Conservation (phyloP, 805 yeast genomes). For the Hanseniaspora taiwanica region DNA sequence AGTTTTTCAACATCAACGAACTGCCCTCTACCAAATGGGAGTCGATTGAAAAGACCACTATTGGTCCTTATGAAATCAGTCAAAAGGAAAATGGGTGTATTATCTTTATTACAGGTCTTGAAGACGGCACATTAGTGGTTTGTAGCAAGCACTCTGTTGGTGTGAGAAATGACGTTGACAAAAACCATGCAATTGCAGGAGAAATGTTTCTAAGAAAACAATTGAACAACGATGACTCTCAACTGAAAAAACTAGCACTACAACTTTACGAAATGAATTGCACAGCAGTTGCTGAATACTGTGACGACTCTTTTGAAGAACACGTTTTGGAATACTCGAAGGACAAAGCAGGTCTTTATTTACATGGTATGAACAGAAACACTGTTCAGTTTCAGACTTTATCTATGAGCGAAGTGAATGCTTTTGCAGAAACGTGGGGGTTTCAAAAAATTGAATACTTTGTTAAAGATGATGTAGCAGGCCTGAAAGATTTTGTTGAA, state of each 20-base stretch:
- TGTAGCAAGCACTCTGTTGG: conserved; percentile 92
- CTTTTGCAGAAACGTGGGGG: conserved; percentile 56
- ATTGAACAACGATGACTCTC: conserved; percentile 28
- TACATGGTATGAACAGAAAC: conserved; percentile 80
- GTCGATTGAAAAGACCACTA: conserved; percentile 32
- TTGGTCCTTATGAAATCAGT: conserved; percentile 72
- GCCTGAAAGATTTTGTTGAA: conserved; percentile 39
- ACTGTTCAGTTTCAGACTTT: conserved; percentile 48
- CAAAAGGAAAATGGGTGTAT: conserved; percentile 92
- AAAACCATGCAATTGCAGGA: conserved; percentile 59
- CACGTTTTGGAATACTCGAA: conserved; percentile 65
- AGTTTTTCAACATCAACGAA: conserved; percentile 79
- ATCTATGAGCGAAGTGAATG: conserved; percentile 43
- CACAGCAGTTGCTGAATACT: conserved; percentile 86
- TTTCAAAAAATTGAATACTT: conserved; percentile 47
- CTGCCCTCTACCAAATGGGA: conserved; percentile 37
- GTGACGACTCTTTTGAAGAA: conserved; percentile 90
- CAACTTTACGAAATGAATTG: conserved; percentile 35
- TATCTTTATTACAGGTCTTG: conserved; percentile 63
- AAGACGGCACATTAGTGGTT: conserved; percentile 65
- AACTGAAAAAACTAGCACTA: conserved; percentile 40
- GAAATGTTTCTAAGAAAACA: conserved; percentile 43
- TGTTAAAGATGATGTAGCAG: conserved; percentile 24
- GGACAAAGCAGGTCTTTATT: conserved; percentile 64
- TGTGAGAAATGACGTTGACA: conserved; percentile 29